Evolutionary conservation across 148 eudicot species (phyloP), one percentile per base, ranked within the genome.

Genomic region (Rhododendron vialii): DNA sequence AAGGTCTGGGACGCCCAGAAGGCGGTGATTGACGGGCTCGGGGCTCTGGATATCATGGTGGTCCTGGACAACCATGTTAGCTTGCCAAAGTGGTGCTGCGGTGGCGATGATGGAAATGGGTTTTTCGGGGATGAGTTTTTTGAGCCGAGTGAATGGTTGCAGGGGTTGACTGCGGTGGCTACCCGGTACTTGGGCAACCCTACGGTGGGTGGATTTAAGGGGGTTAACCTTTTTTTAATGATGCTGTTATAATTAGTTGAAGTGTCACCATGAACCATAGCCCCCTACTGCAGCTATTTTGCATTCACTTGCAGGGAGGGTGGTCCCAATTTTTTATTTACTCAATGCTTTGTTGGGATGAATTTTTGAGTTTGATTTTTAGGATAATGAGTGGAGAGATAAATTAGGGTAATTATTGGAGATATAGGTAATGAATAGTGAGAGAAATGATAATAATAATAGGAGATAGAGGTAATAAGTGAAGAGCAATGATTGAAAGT

Each of bases 11-110:
- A 89, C 22, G 91, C 85, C 9, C 92, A 92, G 35, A 79, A 82
- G 76, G 89, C 87, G 8, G 94, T 92, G 71, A 67, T 91, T 63
- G 50, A 90, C 5, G 90, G 45, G 78, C 91, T 91, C 22, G 89
- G 87, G 26, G 41, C 14, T 2, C 1, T 86, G 57, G 76, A 84
- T 15, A 26, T 92, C 5, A 87, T 89, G 89, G 92, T 91, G 30
- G 86, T 92, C 45, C 86, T 92, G 15, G 94, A 92, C 81, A 91
- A 91, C 36, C 94, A 92, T 41, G 90, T 92, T 9, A 92, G 93
- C 76, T 20, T 18, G 53, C 94, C 94, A 0, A 65, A 63, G 26
- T 92, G 94, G 94, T 92, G 94, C 53, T 92, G 94, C 5, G 71
- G 50, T 33, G 48, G 55, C 0, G 57, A 83, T 4, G 93, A 91